Conservation (phyloP, 352 stramenopile species). For the Chrysophaeum taylorii region DNA sequence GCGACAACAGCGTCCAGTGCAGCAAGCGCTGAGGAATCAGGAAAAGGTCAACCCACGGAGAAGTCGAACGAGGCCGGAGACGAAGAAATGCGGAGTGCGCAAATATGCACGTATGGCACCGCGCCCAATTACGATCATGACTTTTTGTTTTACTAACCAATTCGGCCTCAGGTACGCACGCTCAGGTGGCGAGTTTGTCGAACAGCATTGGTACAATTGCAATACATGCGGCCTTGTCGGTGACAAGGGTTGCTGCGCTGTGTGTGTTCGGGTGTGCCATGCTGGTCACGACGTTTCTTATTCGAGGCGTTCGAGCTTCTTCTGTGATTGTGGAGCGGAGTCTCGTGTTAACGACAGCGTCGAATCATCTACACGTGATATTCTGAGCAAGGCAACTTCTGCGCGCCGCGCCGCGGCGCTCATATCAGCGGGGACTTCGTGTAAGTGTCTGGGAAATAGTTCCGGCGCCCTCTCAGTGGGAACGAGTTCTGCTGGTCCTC, state of each 20-base stretch:
- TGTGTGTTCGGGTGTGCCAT: conserved; percentile 37
- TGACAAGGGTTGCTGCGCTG: conserved; percentile 33
- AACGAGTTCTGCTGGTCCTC: background rate
- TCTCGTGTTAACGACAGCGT: too few relatives aligned
- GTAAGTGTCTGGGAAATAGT: too few relatives aligned
- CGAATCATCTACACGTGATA: too few relatives aligned
- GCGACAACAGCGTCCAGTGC: too few relatives aligned
- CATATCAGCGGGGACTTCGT: background rate
- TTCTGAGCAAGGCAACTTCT: background rate
- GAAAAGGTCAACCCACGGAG: too few relatives aligned
- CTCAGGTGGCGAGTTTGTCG: conserved; percentile 14
- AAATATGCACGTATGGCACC: too few relatives aligned
- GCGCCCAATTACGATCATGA: too few relatives aligned
- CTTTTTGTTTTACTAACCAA: too few relatives aligned
- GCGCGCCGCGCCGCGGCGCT: background rate
- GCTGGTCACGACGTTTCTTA: conserved; percentile 62
- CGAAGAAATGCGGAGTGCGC: too few relatives aligned
- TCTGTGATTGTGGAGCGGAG: conserved; percentile 68
- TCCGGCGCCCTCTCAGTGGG: too few relatives aligned
- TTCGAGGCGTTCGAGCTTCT: conserved; percentile 58
- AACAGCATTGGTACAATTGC: conserved; percentile 40
- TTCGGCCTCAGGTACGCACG: conserved; percentile 12
- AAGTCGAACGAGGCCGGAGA: too few relatives aligned
- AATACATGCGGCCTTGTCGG: conserved; percentile 30
- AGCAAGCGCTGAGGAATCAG: too few relatives aligned